These are phyloP conservation scores for Mallotus japonicus DNA, from an alignment of 441 rosid species.

Conservation along the genomic window DNA sequence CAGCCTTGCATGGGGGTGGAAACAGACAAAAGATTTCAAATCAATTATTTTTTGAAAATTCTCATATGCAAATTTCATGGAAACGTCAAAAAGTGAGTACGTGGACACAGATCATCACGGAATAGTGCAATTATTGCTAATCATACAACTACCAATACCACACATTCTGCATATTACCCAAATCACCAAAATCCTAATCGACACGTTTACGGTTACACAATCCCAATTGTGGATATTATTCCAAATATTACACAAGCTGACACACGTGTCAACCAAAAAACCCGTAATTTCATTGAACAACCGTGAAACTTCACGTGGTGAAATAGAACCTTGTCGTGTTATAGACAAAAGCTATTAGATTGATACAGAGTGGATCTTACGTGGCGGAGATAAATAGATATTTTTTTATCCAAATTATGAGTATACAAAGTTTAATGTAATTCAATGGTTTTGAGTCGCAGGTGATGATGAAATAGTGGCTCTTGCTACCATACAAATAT, in stretches of 20 bases:
- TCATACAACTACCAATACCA: background rate
- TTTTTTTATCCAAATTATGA: too few relatives aligned
- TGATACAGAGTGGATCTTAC: constrained; percentile 32
- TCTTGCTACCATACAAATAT: too few relatives aligned
- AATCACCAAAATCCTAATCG: background rate
- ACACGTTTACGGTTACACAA: background rate
- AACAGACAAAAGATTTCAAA: too few relatives aligned
- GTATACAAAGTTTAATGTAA: too few relatives aligned
- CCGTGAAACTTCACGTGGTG: background rate
- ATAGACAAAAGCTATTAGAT: background rate
- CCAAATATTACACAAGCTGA: background rate
- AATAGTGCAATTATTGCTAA: background rate
- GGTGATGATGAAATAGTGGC: too few relatives aligned
- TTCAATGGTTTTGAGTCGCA: too few relatives aligned
- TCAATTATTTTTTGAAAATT: too few relatives aligned
- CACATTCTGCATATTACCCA: background rate
- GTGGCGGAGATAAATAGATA: constrained; percentile 25
- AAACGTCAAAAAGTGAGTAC: constrained; percentile 22
- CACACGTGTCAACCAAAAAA: constrained; percentile 8
- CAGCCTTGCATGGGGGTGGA: too few relatives aligned
- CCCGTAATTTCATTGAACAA: background rate
- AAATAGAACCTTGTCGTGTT: background rate
- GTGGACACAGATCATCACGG: constrained; percentile 36
- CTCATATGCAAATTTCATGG: background rate
- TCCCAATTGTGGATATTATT: background rate